phyloP scores from a whole-genome alignment of 257 asterid species.

The Solanum gracilifrons region DNA sequence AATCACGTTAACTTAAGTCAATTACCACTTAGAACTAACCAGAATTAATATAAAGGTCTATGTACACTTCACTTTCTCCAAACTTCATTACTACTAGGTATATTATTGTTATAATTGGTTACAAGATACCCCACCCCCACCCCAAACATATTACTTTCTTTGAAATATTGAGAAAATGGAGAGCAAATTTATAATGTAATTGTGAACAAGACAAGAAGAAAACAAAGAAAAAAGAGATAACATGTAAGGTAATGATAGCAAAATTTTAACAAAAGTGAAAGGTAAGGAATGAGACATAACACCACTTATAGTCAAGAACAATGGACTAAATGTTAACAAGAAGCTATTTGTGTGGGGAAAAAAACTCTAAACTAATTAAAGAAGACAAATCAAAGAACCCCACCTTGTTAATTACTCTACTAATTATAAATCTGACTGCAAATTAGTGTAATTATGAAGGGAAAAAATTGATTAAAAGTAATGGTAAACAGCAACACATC shows the following conservation, averaged over 20 bases:
- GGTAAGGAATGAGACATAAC: not conserved
- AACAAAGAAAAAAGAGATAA: not conserved
- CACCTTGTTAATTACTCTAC: not conserved
- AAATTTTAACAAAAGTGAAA: not conserved
- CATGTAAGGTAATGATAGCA: constrained; percentile 2
- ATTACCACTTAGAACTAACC: not conserved
- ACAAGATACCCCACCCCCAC: not conserved
- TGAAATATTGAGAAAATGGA: not conserved
- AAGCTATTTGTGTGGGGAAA: not conserved
- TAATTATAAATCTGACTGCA: not conserved
- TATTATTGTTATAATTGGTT: not conserved
- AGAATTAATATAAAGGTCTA: no score
- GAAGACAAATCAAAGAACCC: not conserved
- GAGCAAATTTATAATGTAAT: not conserved
- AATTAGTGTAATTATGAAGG: not conserved
- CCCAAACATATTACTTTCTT: not conserved
- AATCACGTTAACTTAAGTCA: not conserved
- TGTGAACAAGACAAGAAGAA: not conserved
- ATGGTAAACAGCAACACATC: not conserved
- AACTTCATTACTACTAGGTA: not conserved
- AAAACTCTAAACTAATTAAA: not conserved
- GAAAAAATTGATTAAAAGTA: not conserved
- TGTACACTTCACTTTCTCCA: not conserved
- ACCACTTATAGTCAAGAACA: not conserved
- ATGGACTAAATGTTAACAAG: not conserved